phyloP scores from a whole-genome alignment of 2,329 filamentous ascomycete species.

The Diaporthe destruens region DNA sequence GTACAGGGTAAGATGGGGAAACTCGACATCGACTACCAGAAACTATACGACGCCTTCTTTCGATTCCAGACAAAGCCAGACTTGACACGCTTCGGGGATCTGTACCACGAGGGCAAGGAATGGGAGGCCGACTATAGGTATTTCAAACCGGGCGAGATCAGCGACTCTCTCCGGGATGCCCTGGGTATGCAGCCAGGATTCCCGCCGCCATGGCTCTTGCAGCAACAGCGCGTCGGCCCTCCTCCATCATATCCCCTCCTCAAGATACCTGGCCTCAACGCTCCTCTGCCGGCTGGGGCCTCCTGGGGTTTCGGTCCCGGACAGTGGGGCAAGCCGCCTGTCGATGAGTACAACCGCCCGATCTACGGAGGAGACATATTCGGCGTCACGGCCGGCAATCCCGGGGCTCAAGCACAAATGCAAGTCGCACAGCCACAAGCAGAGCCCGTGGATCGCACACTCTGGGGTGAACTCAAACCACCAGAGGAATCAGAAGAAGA shows the following conservation, averaged over 20 bases:
- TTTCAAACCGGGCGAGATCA: conserved; percentile 89
- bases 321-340: conserved; percentile 94
- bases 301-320: conserved; percentile 96
- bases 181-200: conserved; percentile 93
- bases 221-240: conserved; percentile 93
- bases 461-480: conserved; percentile 93
- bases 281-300: conserved; percentile 88
- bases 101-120: conserved; percentile 99
- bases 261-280: conserved; percentile 94
- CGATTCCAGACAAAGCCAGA: conserved; percentile 96
- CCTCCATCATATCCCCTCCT: conserved; percentile 96
- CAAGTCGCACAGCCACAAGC: conserved; percentile 63
- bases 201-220: conserved; percentile 96
- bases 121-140: conserved; percentile 95
- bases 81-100: conserved; percentile 93
- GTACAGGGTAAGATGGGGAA: conserved; percentile 97
- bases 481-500: conserved; percentile 80
- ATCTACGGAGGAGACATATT: conserved; percentile 96
- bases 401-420: conserved; percentile 46
- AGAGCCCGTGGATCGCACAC: conserved; percentile 85
- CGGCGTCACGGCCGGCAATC: conserved; percentile 71
- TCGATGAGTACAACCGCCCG: conserved; percentile 92
- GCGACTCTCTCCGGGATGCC: conserved; percentile 89
- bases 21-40: conserved; percentile 98
- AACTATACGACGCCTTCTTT: conserved; percentile 98